Conservation (phyloP, 2,329 filamentous ascomycete genomes). For the Fusarium goolgardi region DNA sequence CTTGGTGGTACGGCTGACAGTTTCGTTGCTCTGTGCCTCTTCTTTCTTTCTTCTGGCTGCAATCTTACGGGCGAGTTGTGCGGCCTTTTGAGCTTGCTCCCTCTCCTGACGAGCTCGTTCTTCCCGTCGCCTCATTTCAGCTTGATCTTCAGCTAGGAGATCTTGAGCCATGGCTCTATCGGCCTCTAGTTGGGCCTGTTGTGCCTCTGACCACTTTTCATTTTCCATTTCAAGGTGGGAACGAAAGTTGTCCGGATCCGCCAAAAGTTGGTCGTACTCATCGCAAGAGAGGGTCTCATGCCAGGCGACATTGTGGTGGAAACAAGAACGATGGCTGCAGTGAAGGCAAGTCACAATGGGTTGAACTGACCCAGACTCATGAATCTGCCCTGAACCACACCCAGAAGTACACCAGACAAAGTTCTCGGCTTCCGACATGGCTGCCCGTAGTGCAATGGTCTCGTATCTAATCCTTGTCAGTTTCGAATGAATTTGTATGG, state of each 20-base stretch:
- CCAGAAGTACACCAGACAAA: conserved; percentile 66
- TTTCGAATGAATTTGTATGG: no score
- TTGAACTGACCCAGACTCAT: conserved; percentile 54
- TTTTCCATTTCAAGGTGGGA: conserved; percentile 53
- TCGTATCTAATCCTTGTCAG: conserved; percentile 54
- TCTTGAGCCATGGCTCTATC: conserved; percentile 53
- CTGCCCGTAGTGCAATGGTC: conserved; percentile 56
- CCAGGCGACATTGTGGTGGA: conserved; percentile 56
- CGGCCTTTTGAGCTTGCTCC: conserved; percentile 44
- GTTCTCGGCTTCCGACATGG: conserved; percentile 56
- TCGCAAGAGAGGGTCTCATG: conserved; percentile 56
- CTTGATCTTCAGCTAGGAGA: conserved; percentile 49
- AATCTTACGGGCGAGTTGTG: conserved; percentile 46
- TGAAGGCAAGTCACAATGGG: conserved; percentile 57
- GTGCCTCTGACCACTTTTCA: conserved; percentile 53
- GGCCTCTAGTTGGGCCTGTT: conserved; percentile 61
- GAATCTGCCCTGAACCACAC: conserved; percentile 65
- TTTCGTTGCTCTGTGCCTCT: conserved; percentile 49
- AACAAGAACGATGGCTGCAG: conserved; percentile 57
- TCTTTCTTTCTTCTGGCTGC: conserved; percentile 50
- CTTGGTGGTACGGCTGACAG: conserved; percentile 50
- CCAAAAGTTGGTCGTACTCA: conserved; percentile 56
- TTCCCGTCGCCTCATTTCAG: conserved; percentile 42
- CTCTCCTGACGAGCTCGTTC: conserved; percentile 39
- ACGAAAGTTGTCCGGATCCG: conserved; percentile 55